Evolutionary conservation across 805 yeast genomes (phyloP).

Genomic region (Yarrowia sp.): DNA sequence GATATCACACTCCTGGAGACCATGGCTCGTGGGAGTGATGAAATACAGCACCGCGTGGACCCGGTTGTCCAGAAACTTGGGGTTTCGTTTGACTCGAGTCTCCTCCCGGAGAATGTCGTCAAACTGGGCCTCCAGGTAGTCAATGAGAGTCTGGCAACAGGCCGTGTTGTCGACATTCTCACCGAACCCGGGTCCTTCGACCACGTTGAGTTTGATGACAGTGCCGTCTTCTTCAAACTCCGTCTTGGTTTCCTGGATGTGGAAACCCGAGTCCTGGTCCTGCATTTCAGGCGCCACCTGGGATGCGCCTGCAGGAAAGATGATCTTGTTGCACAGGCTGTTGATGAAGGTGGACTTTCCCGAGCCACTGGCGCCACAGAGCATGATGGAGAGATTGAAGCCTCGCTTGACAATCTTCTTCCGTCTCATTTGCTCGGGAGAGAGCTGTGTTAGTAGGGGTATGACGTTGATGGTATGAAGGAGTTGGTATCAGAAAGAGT

Average conservation of each 20-base stretch:
- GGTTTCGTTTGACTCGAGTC: constrained; percentile 84
- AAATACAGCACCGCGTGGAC: constrained; percentile 85
- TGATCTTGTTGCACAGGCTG: constrained; percentile 83
- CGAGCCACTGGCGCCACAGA: constrained; percentile 86
- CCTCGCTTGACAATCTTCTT: constrained; percentile 71
- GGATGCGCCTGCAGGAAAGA: constrained; percentile 53
- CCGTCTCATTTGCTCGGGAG: constrained; percentile 55
- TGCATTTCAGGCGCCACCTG: constrained; percentile 32
- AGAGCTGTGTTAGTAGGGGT: constrained; percentile 35
- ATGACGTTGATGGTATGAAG: background rate
- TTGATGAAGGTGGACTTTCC: constrained; percentile 94
- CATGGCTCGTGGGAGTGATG: constrained; percentile 61
- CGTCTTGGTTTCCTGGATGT: constrained; percentile 48
- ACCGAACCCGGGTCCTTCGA: constrained; percentile 81
- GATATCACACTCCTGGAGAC: constrained; percentile 72
- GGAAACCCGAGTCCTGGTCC: constrained; percentile 40
- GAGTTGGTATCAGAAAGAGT: background rate
- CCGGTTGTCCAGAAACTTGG: constrained; percentile 74
- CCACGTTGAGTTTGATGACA: constrained; percentile 61
- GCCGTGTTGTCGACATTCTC: constrained; percentile 69
- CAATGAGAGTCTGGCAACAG: constrained; percentile 57
- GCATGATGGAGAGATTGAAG: constrained; percentile 58
- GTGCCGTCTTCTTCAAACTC: constrained; percentile 64
- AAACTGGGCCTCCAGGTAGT: constrained; percentile 71
- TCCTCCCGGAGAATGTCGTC: constrained; percentile 80